Base-by-base conservation (phyloP, 129 eudicot species). In the Deinandra increscens region DNA sequence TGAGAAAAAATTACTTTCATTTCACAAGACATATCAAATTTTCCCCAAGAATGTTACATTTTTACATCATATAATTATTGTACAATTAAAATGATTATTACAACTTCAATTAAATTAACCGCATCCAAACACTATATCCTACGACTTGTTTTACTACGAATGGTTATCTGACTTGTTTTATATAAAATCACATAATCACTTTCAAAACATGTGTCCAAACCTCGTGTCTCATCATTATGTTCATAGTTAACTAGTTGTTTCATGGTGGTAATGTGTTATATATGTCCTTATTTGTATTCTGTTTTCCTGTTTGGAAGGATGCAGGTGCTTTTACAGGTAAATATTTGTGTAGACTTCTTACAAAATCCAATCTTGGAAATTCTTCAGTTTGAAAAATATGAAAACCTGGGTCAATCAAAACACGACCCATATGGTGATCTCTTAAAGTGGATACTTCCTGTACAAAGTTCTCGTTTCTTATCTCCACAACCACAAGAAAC, bases 311-410 rank as follows among this genome's bases (percentile, higher is more conserved):
- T 51, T 84, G 97, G 88, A 88, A 88, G 96, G 86, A 82, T 86
- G 97, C 96, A 91, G 97, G 97, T 91, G 66, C 86, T 85, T 76
- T 85, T 91, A 82, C 87, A 86, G 69, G 85, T 88, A 55, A 88
- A 81, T 79, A 79, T 91, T 60, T 85, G 88, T 61, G 85, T 78
- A 62, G 86, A 83, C 58, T 75, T 71, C 55, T 61, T 84, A 51
- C 65, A 22, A 44, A 87, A 88, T 87, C 97, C 97, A 18, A 75
- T 85, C 45, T 68, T 91, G 61, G 97, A 91, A 81, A 82, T 91
- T 75, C 87, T 91, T 38, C 97, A 88, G 64, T 91, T 91, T 63
- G 96, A 88, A 72, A 88, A 88, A 78, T 68, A 80, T 70, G 78
- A 72, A 56, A 74, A 53, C 38, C 29, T 49, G 17, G 60, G 55